Evolutionary conservation across 2,329 filamentous ascomycete genomes (phyloP).

Genomic region (Colletotrichum falcatum): DNA sequence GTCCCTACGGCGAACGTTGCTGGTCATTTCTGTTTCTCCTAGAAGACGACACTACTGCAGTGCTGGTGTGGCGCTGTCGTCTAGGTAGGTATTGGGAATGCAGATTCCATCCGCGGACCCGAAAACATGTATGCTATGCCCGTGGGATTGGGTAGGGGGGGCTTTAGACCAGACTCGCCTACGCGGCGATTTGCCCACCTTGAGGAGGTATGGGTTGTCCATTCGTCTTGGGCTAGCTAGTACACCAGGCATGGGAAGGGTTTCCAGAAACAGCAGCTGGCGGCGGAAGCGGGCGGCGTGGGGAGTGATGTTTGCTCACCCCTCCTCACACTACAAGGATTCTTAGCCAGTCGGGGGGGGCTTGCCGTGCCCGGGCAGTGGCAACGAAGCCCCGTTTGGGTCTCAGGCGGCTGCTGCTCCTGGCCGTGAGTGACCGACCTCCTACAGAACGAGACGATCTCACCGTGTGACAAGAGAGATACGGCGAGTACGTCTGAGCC

Average conservation of each 20-base stretch:
- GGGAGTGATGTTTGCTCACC: no score
- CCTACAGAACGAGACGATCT: neutral
- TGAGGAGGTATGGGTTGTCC: neutral
- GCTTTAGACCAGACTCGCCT: neutral
- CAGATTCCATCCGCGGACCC: neutral
- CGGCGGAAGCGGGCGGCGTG: neutral
- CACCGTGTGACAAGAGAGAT: neutral
- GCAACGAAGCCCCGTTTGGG: neutral
- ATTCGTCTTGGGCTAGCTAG: neutral
- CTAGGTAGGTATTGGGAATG: no score
- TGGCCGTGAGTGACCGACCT: no score
- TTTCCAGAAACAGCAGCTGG: neutral
- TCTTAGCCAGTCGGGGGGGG: neutral
- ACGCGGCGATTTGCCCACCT: neutral
- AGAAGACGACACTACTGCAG: neutral
- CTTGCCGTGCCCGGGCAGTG: neutral
- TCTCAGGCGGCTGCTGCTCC: neutral
- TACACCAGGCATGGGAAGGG: no score
- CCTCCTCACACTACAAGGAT: no score
- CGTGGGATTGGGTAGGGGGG: no score
- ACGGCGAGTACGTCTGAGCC: no score
- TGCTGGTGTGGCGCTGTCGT: no score
- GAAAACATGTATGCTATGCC: no score
- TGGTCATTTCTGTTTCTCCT: neutral
- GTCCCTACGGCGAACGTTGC: neutral